Conservation (phyloP, 441 rosid genomes). For the Gossypium schwendimanii region DNA sequence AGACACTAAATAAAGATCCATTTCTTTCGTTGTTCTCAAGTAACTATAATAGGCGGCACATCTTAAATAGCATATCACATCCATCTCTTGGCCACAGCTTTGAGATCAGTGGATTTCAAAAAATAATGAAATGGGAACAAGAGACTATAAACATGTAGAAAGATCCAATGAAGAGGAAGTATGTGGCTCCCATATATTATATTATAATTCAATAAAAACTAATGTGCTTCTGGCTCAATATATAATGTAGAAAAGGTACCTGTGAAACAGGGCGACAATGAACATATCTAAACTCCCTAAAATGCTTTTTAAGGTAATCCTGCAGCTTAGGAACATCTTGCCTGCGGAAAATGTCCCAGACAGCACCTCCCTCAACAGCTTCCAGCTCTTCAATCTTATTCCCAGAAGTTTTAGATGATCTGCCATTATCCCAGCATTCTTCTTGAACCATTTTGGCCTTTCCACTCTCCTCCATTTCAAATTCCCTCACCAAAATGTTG, state of each 20-base stretch:
- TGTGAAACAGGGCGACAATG: slow-evolving; percentile 46
- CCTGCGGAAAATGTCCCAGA: slow-evolving; percentile 48
- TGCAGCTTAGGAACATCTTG: slow-evolving; percentile 50
- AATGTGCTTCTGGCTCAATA: not conserved
- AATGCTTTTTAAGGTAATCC: slow-evolving; percentile 57
- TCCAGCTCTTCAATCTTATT: slow-evolving; percentile 18
- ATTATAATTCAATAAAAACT: not conserved
- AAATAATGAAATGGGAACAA: not conserved
- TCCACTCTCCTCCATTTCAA: slow-evolving; percentile 11
- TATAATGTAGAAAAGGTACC: slow-evolving; percentile 26
- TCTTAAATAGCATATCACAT: not conserved
- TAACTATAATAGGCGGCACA: not conserved
- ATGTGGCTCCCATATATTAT: not conserved
- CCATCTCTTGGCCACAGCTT: not conserved
- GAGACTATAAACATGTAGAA: not conserved
- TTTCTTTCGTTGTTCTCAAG: not conserved
- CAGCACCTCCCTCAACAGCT: slow-evolving; percentile 52
- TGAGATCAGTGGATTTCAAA: not conserved
- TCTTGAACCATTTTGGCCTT: slow-evolving; percentile 9
- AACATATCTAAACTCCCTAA: slow-evolving; percentile 59
- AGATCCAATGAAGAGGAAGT: not conserved
- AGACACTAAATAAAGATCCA: not conserved
- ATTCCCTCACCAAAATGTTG: slow-evolving; percentile 1
- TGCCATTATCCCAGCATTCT: slow-evolving; percentile 8
- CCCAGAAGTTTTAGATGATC: slow-evolving; percentile 8